phyloP scores from a whole-genome alignment of 2,329 filamentous ascomycete genomes.

The Elsinoe fawcettii region DNA sequence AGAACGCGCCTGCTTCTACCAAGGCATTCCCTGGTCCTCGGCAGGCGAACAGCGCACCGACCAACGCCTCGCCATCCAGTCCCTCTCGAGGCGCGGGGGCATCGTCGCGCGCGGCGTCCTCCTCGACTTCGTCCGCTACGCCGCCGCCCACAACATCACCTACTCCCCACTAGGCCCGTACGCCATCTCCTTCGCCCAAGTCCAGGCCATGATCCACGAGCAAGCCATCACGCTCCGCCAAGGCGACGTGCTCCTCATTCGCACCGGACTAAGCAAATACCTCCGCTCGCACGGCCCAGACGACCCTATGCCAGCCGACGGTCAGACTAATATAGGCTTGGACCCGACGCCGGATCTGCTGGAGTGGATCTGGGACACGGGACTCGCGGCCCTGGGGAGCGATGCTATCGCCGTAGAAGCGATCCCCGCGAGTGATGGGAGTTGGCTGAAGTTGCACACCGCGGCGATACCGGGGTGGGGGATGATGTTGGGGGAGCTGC shows the following conservation, averaged over 20 bases:
- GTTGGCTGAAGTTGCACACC: conserved; percentile 29
- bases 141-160: conserved; percentile 23
- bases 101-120: conserved; percentile 49
- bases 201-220: conserved; percentile 44
- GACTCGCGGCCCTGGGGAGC: conserved; percentile 50
- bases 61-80: conserved; percentile 27
- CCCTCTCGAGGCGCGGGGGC: conserved; percentile 45
- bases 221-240: conserved; percentile 34
- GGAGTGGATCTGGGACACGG: conserved; percentile 52
- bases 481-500: conserved; percentile 37
- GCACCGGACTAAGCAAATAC: conserved; percentile 41
- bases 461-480: conserved; percentile 32
- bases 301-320: conserved; percentile 30
- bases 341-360: conserved; percentile 36
- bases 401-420: conserved; percentile 49
- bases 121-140: conserved; percentile 46
- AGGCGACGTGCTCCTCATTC: conserved; percentile 52
- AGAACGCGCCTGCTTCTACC: conserved; percentile 33
- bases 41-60: conserved; percentile 16
- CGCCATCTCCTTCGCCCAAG: conserved; percentile 46
- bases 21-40: conserved; percentile 22
- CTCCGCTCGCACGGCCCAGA: conserved; percentile 22
- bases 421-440: conserved; percentile 26
- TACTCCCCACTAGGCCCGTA: conserved; percentile 34
- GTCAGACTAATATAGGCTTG: conserved; percentile 29